phyloP scores from a whole-genome alignment of 306 rosid genomes.

The Cucurbita argyrosperma region DNA sequence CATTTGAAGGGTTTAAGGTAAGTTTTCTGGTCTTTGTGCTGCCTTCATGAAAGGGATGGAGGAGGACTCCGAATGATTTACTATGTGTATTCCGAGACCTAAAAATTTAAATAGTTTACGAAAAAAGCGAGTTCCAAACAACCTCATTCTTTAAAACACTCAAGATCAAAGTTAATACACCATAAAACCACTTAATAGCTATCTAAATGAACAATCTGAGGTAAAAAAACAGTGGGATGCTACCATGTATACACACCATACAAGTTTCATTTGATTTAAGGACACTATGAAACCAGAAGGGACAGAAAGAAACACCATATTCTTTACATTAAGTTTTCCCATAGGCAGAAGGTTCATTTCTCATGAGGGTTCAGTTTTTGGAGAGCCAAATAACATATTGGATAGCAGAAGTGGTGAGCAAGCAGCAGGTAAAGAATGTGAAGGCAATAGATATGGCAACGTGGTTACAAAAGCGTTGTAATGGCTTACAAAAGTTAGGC shows the following conservation, averaged over 20 bases:
- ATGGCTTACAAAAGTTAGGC: conserved; percentile 65
- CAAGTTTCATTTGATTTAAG: background rate
- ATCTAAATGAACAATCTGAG: background rate
- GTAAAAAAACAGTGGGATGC: background rate
- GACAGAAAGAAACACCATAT: background rate
- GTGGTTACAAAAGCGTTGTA: conserved; percentile 64
- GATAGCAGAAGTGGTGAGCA: conserved; percentile 55
- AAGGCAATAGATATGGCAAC: conserved; percentile 78
- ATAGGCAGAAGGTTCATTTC: too few relatives aligned
- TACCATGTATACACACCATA: background rate
- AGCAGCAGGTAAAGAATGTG: conserved; percentile 55
- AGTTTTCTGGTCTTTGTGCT: too few relatives aligned
- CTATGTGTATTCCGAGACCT: background rate
- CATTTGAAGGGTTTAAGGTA: too few relatives aligned
- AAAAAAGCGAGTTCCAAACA: background rate
- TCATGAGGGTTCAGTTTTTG: conserved; percentile 24
- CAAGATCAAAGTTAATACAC: background rate
- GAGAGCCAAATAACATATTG: conserved; percentile 73
- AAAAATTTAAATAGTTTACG: background rate
- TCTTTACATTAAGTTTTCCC: background rate
- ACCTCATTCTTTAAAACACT: background rate
- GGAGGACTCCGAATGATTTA: too few relatives aligned
- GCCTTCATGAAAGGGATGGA: background rate
- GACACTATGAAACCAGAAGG: background rate
- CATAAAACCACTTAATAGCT: background rate